Percentiles rank a stretch among this genome's conserved stretches.
phyloP scores from a whole-genome alignment of 768 basidiomycete species.

The Tubosaeta sp. region DNA sequence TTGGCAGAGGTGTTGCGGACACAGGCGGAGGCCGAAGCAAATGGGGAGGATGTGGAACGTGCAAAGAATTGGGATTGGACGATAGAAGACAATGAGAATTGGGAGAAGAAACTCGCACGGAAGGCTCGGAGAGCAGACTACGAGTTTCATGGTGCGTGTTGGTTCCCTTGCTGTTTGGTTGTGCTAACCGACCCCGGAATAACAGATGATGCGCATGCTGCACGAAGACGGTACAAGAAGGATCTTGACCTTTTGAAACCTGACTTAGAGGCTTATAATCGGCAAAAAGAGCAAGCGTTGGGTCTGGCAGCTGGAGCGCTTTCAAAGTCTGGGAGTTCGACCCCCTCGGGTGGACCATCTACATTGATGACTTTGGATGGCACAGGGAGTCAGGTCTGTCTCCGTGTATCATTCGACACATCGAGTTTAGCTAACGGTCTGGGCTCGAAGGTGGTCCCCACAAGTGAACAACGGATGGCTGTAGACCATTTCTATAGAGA shows the following conservation, averaged over 20 bases:
- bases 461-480: slow-evolving; percentile 60
- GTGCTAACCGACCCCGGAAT: background rate
- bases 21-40: slow-evolving; percentile 86
- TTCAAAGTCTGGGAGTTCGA: slow-evolving; percentile 34
- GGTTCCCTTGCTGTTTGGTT: background rate
- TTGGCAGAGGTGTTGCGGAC: slow-evolving; percentile 81
- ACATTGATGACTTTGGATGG: slow-evolving; percentile 51
- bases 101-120: slow-evolving; percentile 55
- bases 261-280: slow-evolving; percentile 81
- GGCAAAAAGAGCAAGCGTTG: slow-evolving; percentile 82
- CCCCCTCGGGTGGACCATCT: slow-evolving; percentile 30
- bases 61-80: slow-evolving; percentile 89
- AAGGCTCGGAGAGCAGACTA: slow-evolving; percentile 85
- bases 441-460: slow-evolving; percentile 42
- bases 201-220: slow-evolving; percentile 85
- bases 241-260: slow-evolving; percentile 86
- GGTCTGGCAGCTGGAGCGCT: slow-evolving; percentile 72
- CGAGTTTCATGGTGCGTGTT: slow-evolving; percentile 78
- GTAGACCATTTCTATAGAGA: slow-evolving; percentile 88
- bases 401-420: slow-evolving; percentile 4
- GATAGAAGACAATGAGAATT: slow-evolving; percentile 28
- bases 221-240: slow-evolving; percentile 87
- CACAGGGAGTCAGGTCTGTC: slow-evolving; percentile 37
- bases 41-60: slow-evolving; percentile 92
- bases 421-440: slow-evolving; percentile 8